Base-by-base conservation (phyloP, 1,139 yeast species). In the Saccharomycopsis phalli region DNA sequence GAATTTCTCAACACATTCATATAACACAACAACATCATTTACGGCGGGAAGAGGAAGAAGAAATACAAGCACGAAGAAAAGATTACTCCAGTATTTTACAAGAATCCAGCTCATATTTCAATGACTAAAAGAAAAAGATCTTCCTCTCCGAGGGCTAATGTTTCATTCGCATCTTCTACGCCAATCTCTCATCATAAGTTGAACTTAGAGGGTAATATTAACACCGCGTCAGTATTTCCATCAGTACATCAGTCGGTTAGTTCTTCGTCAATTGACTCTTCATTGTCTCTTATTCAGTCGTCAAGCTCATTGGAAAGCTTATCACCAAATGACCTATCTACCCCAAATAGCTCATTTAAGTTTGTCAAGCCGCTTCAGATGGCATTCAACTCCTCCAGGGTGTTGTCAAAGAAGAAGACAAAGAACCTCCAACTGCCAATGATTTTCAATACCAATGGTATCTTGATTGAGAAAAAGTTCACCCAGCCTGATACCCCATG, bases 281-380 rank as follows among this genome's bases (percentile, higher is more conserved):
- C 39, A 21, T 16, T 41, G 21, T 41, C 45, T 8, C 19, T 41
- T 11, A 29, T 18, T n/a, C 45, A 41, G 20, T 14, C 31, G 17
- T 34, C 41, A 7, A 39, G 44, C 19, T 40, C 55, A 8, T 50
- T 58, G 21, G 58, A 58, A 23, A 48, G 54, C 11, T 22, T 22
- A 22, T 10, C 14, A 11, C 8, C 29, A 4, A 62, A 34, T 14
- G 45, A 41, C 17, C 23, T 41, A 23, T 41, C 45, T 8, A 40
- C 43, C 3, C 43, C 42, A n/a, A 39, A 35, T 14, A 67, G 71
- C 18, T 70, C 79, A 1, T 84, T 78, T 58, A 74, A 76, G 49
- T 74, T 76, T 43, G 94, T 81, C 25, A 81, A 81, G 54, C 95
- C 95, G 3, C 66, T 83, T 36, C 94, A 83, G 56, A 79, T 91